Percentiles rank a stretch among this genome's conserved stretches.
Conservation (phyloP, 2,329 filamentous ascomycete species). For the Intubia oerlemansii region DNA sequence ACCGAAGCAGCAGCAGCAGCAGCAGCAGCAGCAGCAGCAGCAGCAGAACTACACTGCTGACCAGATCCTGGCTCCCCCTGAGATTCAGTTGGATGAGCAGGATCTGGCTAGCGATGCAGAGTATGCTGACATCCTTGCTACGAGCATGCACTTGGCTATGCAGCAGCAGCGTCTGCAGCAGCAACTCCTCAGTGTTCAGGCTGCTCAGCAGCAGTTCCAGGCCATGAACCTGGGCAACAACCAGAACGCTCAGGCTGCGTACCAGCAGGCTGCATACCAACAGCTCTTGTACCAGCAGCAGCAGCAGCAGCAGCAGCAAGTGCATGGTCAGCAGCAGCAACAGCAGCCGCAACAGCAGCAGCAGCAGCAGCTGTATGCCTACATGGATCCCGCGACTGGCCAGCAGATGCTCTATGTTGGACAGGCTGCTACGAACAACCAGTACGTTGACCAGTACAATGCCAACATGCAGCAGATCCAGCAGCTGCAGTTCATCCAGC, state of each 20-base stretch:
- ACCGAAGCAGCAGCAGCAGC: not conserved
- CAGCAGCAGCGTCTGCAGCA: constrained; percentile 92
- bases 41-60: constrained; percentile 53
- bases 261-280: constrained; percentile 26
- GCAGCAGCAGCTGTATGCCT: constrained; percentile 47
- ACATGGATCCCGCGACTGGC: constrained; percentile 71
- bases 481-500: constrained; percentile 13
- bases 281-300: constrained; percentile 35
- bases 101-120: constrained; percentile 66
- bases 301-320: constrained; percentile 39
- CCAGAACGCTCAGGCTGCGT: no score
- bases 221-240: constrained; percentile 41
- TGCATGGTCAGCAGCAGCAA: constrained; percentile 34
- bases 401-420: constrained; percentile 69
- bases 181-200: constrained; percentile 68
- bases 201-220: constrained; percentile 65
- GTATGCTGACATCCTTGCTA: constrained; percentile 75
- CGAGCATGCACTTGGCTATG: constrained; percentile 79
- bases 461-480: constrained; percentile 15
- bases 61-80: constrained; percentile 68
- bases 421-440: constrained; percentile 23
- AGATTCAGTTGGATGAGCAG: constrained; percentile 52
- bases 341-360: no score
- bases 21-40: not conserved
- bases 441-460: constrained; percentile 22